Conservation (phyloP, 2,329 filamentous ascomycete genomes). For the Monosporascus sp. region DNA sequence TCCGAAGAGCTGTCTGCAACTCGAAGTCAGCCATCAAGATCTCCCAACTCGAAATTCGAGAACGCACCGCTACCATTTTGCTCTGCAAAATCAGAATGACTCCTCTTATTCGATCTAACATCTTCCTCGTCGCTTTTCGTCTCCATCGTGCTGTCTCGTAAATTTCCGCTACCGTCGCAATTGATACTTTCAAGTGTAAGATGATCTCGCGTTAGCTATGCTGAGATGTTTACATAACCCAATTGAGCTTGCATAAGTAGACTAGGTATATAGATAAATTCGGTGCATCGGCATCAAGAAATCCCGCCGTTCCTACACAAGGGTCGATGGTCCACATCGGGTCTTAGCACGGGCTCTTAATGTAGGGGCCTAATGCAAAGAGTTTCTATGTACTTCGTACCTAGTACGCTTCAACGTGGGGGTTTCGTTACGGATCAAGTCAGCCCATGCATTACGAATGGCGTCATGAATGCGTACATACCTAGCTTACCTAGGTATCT, state of each 20-base stretch:
- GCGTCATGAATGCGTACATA: not conserved
- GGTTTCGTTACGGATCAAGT: too few relatives aligned
- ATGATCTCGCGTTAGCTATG: not conserved
- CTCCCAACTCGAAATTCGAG: not conserved
- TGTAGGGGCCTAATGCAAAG: too few relatives aligned
- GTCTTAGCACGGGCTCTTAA: too few relatives aligned
- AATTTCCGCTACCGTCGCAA: not conserved
- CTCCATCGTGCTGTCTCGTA: constrained; percentile 16
- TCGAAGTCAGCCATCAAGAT: constrained; percentile 2
- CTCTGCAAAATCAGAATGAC: constrained; percentile 22
- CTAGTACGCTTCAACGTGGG: too few relatives aligned
- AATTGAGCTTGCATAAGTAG: not conserved
- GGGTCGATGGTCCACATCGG: too few relatives aligned
- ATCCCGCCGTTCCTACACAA: too few relatives aligned
- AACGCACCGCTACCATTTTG: constrained; percentile 17
- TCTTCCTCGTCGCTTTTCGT: constrained; percentile 9
- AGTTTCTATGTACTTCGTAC: too few relatives aligned
- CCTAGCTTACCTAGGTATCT: too few relatives aligned
- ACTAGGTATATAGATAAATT: too few relatives aligned
- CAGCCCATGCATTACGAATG: not conserved
- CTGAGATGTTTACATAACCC: not conserved
- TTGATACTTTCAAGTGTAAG: too few relatives aligned
- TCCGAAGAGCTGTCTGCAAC: constrained; percentile 61
- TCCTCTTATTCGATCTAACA: constrained; percentile 23
- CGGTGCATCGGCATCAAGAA: too few relatives aligned